Percentiles rank a stretch among this genome's conserved stretches.
These are phyloP conservation scores for Fusarium dimerum DNA, from an alignment of 2,329 filamentous ascomycete species.

Conservation along the genomic window DNA sequence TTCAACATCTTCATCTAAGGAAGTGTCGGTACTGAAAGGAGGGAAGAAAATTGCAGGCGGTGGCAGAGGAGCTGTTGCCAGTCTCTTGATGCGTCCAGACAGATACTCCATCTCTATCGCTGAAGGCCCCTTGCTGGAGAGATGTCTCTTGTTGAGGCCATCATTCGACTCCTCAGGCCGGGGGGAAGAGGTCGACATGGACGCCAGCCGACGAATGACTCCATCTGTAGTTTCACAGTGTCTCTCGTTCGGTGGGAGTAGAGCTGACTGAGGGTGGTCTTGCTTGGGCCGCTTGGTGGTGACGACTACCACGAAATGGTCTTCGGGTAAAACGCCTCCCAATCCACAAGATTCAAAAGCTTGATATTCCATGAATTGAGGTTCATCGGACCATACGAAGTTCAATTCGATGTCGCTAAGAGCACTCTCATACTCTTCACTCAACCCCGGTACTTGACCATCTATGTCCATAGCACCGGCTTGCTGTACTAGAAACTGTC, in stretches of 20 bases:
- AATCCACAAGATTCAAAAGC: conserved; percentile 59
- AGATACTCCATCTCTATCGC: conserved; percentile 48
- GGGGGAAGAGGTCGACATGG: conserved; percentile 44
- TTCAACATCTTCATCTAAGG: not conserved
- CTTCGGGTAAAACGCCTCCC: conserved; percentile 61
- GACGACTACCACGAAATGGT: conserved; percentile 62
- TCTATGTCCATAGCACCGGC: conserved; percentile 33
- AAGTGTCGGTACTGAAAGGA: conserved; percentile 42
- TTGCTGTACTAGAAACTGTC: conserved; percentile 7
- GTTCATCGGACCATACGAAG: conserved; percentile 47
- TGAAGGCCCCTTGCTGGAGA: not conserved
- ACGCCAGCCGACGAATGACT: conserved; percentile 44
- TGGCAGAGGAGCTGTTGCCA: conserved; percentile 51
- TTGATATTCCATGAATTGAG: conserved; percentile 40
- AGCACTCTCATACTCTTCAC: conserved; percentile 36
- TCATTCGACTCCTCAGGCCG: conserved; percentile 4
- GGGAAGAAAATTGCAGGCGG: conserved; percentile 55
- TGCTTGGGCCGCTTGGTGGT: conserved; percentile 47
- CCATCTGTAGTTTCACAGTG: conserved; percentile 36
- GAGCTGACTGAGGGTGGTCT: conserved; percentile 10
- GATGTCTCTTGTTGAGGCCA: not conserved
- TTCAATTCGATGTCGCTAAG: conserved; percentile 45
- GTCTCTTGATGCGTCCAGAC: conserved; percentile 41
- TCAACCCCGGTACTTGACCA: conserved; percentile 31
- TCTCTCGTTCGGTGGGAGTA: conserved; percentile 19